phyloP scores from a whole-genome alignment of 129 eudicot genomes.

The Heracleum sosnowskyi region DNA sequence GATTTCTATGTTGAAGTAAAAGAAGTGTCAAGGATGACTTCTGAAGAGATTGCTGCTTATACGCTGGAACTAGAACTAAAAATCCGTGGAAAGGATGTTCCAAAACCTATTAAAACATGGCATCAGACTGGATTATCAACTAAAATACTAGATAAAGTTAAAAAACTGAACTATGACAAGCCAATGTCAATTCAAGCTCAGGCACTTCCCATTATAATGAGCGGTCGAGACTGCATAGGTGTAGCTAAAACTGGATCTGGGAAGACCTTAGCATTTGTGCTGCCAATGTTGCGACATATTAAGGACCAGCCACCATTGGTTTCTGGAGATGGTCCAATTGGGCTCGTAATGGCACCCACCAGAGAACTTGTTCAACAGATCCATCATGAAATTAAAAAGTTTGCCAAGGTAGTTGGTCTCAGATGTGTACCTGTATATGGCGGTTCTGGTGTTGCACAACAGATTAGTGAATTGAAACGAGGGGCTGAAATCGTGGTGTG shows the following conservation, averaged over 20 bases:
- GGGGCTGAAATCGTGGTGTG: conserved; percentile 31
- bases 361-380: conserved; percentile 35
- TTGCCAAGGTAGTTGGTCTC: conserved; percentile 22
- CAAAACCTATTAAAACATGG: conserved; percentile 11
- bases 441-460: conserved; percentile 33
- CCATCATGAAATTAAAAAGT: conserved; percentile 22
- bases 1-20: conserved; percentile 26
- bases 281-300: conserved; percentile 32
- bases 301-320: conserved; percentile 23
- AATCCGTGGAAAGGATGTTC: conserved; percentile 17
- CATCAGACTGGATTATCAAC: conserved; percentile 13
- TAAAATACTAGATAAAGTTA: neutral
- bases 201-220: conserved; percentile 33
- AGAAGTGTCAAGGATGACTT: conserved; percentile 21
- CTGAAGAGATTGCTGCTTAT: conserved; percentile 14
- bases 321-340: conserved; percentile 32
- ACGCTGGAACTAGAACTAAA: conserved; percentile 20
- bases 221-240: conserved; percentile 39
- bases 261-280: conserved; percentile 33
- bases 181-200: conserved; percentile 31
- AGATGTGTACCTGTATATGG: conserved; percentile 35
- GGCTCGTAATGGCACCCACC: conserved; percentile 37
- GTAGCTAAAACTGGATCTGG: conserved; percentile 37
- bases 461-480: conserved; percentile 22
- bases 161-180: conserved; percentile 10